phyloP scores from a whole-genome alignment of 164 flowering plant species.

The Vitis rotundifolia region DNA sequence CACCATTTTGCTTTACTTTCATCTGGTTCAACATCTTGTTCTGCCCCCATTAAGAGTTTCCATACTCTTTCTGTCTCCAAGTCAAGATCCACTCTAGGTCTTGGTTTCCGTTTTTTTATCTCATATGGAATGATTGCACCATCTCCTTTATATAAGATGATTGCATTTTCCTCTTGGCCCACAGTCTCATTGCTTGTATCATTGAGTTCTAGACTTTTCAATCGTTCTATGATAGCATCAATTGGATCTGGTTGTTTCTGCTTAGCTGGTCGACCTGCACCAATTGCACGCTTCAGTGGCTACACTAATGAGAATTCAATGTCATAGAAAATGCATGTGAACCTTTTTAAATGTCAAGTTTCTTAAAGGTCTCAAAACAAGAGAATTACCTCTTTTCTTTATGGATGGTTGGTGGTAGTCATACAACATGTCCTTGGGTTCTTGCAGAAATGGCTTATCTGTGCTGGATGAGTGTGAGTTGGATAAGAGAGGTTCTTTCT shows the following conservation, averaged over 20 bases:
- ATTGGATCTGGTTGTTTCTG: constrained; percentile 5
- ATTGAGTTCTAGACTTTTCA: constrained; percentile 24
- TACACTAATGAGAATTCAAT: neutral
- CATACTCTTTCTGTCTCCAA: constrained; percentile 63
- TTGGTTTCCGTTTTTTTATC: constrained; percentile 48
- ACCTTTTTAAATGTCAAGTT: neutral
- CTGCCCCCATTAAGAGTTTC: constrained; percentile 69
- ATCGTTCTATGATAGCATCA: constrained; percentile 31
- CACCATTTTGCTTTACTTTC: constrained; percentile 52
- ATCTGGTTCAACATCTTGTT: constrained; percentile 38
- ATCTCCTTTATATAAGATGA: constrained; percentile 55
- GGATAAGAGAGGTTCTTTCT: constrained; percentile 2
- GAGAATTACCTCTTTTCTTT: constrained; percentile 27
- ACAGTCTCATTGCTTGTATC: neutral
- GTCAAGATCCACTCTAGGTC: constrained; percentile 77
- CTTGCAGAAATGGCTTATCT: constrained; percentile 8
- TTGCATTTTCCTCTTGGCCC: constrained; percentile 32
- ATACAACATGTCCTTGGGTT: constrained; percentile 5
- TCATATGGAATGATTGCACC: constrained; percentile 50
- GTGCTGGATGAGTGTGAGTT: constrained; percentile 5
- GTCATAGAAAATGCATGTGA: neutral
- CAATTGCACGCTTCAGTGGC: neutral
- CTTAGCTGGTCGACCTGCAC: constrained; percentile 24
- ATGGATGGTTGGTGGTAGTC: constrained; percentile 10
- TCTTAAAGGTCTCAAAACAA: neutral